Conservation (phyloP, 495 filamentous ascomycete genomes). For the Cudoniella acicularis region DNA sequence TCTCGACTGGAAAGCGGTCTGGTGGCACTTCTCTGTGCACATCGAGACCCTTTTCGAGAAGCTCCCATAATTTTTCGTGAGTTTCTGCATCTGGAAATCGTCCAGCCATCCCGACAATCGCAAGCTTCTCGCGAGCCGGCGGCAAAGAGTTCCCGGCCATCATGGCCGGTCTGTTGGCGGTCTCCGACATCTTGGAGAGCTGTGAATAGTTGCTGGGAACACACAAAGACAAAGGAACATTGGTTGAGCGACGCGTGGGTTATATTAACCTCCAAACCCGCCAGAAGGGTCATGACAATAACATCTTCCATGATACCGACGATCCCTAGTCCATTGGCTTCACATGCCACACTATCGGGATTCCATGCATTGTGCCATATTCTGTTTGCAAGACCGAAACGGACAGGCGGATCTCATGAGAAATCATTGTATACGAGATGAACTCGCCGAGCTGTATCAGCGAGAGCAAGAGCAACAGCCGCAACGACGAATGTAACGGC, state of each 20-base stretch:
- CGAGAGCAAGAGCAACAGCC: background rate
- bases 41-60: conserved; percentile 34
- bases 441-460: background rate
- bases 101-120: conserved; percentile 41
- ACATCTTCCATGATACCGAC: background rate
- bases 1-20: conserved; percentile 41
- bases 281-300: background rate
- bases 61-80: conserved; percentile 44
- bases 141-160: conserved; percentile 30
- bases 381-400: background rate
- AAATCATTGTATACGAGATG: background rate
- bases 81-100: conserved; percentile 39
- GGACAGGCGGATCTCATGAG: background rate
- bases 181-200: conserved; percentile 16
- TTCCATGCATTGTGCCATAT: background rate
- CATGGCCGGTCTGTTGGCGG: conserved; percentile 43
- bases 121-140: conserved; percentile 24
- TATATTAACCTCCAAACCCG: background rate
- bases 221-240: background rate
- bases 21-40: conserved; percentile 39
- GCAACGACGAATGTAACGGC: background rate
- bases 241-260: background rate
- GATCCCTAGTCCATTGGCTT: background rate
- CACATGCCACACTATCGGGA: background rate
- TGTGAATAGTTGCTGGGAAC: background rate